These are phyloP conservation scores for Chrysosporium keratinophilum DNA, from an alignment of 2,329 filamentous ascomycete genomes.

Conservation along the genomic window DNA sequence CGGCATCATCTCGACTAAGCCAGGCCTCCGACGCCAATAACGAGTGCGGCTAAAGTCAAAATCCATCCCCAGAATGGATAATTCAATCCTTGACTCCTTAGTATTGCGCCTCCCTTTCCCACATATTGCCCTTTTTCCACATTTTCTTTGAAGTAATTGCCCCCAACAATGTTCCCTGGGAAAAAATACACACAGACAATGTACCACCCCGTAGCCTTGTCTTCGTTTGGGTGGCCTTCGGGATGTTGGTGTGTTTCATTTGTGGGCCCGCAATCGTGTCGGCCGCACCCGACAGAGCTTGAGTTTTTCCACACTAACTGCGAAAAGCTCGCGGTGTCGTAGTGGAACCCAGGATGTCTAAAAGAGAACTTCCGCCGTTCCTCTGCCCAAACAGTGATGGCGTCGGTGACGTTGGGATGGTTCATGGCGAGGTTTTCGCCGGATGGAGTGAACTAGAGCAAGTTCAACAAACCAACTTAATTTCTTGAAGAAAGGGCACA, in stretches of 20 bases:
- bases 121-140: conserved; percentile 8
- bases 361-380: conserved; percentile 53
- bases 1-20: not conserved
- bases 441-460: conserved; percentile 21
- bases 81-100: not conserved
- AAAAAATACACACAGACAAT: conserved; percentile 63
- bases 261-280: conserved; percentile 30
- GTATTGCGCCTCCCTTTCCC: not conserved
- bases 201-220: conserved; percentile 47
- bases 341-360: conserved; percentile 27
- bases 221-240: conserved; percentile 49
- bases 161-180: conserved; percentile 48
- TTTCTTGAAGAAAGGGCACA: not conserved
- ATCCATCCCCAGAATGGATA: not conserved
- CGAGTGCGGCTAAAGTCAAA: not conserved
- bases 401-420: conserved; percentile 48
- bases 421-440: conserved; percentile 68
- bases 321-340: conserved; percentile 56
- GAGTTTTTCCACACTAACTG: conserved; percentile 62
- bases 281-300: conserved; percentile 48
- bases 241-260: conserved; percentile 16
- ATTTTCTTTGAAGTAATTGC: conserved; percentile 13
- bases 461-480: not conserved
- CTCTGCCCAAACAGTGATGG: conserved; percentile 57
- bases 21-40: not conserved